These are phyloP conservation scores for Auriscalpium vulgare DNA, from an alignment of 768 basidiomycete species.

Conservation along the genomic window DNA sequence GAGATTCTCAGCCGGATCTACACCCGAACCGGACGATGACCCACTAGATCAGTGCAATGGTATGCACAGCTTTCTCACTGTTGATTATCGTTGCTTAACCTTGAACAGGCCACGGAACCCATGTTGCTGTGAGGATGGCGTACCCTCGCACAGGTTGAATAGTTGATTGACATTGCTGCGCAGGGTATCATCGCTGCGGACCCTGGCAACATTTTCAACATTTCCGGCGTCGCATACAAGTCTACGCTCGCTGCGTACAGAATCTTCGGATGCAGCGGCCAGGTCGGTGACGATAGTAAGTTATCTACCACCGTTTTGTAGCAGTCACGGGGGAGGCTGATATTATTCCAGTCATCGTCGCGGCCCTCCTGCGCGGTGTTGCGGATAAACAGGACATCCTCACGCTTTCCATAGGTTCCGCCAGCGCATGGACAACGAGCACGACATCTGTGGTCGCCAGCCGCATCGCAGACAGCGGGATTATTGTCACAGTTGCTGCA, in stretches of 20 bases:
- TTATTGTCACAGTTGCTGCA: conserved; percentile 55
- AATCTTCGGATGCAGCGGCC: conserved; percentile 53
- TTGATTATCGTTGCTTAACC: not conserved
- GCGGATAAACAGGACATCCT: conserved; percentile 54
- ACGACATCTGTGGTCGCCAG: conserved; percentile 48
- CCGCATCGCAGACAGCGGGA: conserved; percentile 47
- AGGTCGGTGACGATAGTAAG: conserved; percentile 44
- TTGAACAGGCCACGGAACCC: not conserved
- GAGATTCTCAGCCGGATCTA: no score
- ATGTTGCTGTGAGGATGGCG: not conserved
- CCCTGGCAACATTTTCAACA: conserved; percentile 52
- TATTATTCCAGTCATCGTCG: conserved; percentile 35
- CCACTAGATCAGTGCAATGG: conserved; percentile 46
- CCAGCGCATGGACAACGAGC: conserved; percentile 57
- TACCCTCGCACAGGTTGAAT: not conserved
- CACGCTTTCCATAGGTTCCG: conserved; percentile 54
- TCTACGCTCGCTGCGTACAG: conserved; percentile 48
- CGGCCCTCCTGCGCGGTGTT: conserved; percentile 43
- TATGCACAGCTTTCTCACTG: conserved; percentile 10
- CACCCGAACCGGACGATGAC: conserved; percentile 41
- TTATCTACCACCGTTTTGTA: not conserved
- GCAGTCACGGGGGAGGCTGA: not conserved
- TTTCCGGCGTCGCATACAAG: conserved; percentile 62
- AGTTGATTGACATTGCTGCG: conserved; percentile 16
- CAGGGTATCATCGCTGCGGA: conserved; percentile 56